Evolutionary conservation across 1,139 yeast species (phyloP).

Genomic region (Yamadazyma kanchanaburiensis): DNA sequence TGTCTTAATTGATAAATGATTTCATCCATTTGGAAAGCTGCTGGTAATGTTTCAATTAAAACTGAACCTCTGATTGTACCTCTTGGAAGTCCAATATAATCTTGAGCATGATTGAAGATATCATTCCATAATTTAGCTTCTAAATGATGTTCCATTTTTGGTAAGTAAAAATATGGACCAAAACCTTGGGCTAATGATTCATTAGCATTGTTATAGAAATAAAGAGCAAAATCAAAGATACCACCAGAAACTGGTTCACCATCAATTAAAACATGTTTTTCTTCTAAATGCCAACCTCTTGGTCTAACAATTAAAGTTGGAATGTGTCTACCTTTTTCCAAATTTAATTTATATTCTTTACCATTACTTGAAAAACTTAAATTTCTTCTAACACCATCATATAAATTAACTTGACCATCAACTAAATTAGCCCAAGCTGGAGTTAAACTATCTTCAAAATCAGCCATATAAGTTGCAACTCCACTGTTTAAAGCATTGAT

Average conservation of each 20-base stretch:
- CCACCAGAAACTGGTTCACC: constrained; percentile 76
- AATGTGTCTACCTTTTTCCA: constrained; percentile 50
- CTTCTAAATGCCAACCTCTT: constrained; percentile 83
- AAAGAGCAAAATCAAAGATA: constrained; percentile 73
- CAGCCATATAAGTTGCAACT: constrained; percentile 93
- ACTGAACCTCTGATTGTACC: constrained; percentile 82
- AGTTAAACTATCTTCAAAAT: constrained; percentile 90
- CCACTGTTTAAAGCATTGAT: constrained; percentile 87
- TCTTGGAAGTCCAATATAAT: constrained; percentile 59
- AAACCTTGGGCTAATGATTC: constrained; percentile 58
- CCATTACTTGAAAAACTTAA: constrained; percentile 55
- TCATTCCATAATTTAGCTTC: constrained; percentile 82
- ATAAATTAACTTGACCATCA: constrained; percentile 87
- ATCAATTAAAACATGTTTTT: constrained; percentile 68
- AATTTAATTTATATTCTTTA: constrained; percentile 60
- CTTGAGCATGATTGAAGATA: constrained; percentile 67
- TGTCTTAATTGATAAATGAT: constrained; percentile 72
- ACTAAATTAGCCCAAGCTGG: constrained; percentile 93
- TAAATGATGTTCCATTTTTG: constrained; percentile 77
- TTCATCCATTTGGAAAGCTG: constrained; percentile 80
- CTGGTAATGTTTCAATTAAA: constrained; percentile 71
- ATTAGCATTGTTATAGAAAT: constrained; percentile 70
- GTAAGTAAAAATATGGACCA: constrained; percentile 77
- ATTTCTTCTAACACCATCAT: constrained; percentile 77
- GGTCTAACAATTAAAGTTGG: constrained; percentile 83